Percentiles rank a stretch among this genome's conserved stretches.
Conservation (phyloP, 805 yeast species). For the Wickerhamiella spandovensis region DNA sequence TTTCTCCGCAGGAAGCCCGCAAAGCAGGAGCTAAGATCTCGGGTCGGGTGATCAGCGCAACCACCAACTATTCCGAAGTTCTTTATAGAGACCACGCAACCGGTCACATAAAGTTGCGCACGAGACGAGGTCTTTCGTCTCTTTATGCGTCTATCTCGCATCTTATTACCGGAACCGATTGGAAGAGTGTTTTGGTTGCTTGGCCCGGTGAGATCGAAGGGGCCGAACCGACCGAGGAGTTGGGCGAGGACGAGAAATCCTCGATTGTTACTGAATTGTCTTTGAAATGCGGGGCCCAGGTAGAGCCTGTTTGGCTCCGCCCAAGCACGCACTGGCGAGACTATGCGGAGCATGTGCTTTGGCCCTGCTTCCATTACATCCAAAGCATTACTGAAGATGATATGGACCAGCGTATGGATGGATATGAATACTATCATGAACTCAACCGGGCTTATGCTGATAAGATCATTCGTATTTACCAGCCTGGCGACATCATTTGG, state of each 20-base stretch:
- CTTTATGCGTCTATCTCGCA: conserved; percentile 53
- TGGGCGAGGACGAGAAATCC: conserved; percentile 43
- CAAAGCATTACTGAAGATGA: conserved; percentile 26
- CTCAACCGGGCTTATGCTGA: conserved; percentile 86
- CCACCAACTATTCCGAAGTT: conserved; percentile 38
- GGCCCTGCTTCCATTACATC: conserved; percentile 95
- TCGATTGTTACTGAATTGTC: conserved; percentile 34
- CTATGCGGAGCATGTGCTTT: conserved; percentile 77
- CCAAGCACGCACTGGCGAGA: conserved; percentile 70
- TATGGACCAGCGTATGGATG: conserved; percentile 44
- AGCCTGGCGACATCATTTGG: conserved; percentile 87
- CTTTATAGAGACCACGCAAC: conserved; percentile 18
- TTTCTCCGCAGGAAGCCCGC: conserved; percentile 13
- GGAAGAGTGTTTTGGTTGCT: conserved; percentile 82
- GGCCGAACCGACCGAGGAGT: conserved; percentile 18
- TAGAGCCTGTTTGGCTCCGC: conserved; percentile 68
- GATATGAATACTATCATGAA: conserved; percentile 73
- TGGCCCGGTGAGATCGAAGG: conserved; percentile 84
- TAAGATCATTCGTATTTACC: conserved; percentile 55
- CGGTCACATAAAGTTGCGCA: conserved; percentile 28
- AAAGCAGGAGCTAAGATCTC: conserved; percentile 25
- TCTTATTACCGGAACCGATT: conserved; percentile 36
- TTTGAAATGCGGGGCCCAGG: conserved; percentile 9
- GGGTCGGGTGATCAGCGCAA: conserved; percentile 56
- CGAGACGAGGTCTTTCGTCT: conserved; percentile 68